Percentiles rank a stretch among this genome's conserved stretches.
Conservation (phyloP, 768 basidiomycete species). For the Pisolithus microcarpus region DNA sequence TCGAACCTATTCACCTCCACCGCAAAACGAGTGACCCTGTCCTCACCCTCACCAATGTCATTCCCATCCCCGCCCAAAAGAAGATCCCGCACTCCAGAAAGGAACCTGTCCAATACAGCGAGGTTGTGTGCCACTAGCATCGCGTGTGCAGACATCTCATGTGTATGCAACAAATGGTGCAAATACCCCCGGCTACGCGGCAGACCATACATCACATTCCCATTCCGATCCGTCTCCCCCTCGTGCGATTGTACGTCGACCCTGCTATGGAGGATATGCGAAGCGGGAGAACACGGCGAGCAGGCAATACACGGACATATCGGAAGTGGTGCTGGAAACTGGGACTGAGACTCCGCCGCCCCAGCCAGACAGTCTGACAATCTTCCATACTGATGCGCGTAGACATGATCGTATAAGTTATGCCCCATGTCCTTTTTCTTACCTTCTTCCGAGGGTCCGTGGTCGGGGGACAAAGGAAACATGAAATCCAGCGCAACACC, state of each 20-base stretch:
- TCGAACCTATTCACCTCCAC: conserved; percentile 47
- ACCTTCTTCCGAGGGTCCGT: background rate
- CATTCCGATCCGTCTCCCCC: background rate
- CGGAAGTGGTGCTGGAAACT: background rate
- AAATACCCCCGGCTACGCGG: conserved; percentile 55
- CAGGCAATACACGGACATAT: conserved; percentile 53
- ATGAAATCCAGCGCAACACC: conserved; percentile 76
- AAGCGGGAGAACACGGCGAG: conserved; percentile 34
- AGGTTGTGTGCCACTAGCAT: conserved; percentile 74
- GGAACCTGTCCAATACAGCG: conserved; percentile 56
- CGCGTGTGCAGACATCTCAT: conserved; percentile 84
- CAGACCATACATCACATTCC: conserved; percentile 16
- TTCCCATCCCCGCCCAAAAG: conserved; percentile 9
- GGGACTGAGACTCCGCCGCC: conserved; percentile 6
- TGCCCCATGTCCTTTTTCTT: conserved; percentile 45
- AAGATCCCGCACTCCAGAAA: conserved; percentile 45
- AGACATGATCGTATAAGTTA: conserved; percentile 58
- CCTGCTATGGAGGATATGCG: conserved; percentile 38
- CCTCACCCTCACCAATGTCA: background rate
- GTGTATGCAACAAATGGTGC: conserved; percentile 80
- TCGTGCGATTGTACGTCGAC: conserved; percentile 29
- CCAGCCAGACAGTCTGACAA: conserved; percentile 37
- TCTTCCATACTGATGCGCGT: conserved; percentile 53
- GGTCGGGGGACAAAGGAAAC: conserved; percentile 44
- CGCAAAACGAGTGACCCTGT: conserved; percentile 19